Conservation (phyloP, 345 rosid species). For the Citrus maxima region DNA sequence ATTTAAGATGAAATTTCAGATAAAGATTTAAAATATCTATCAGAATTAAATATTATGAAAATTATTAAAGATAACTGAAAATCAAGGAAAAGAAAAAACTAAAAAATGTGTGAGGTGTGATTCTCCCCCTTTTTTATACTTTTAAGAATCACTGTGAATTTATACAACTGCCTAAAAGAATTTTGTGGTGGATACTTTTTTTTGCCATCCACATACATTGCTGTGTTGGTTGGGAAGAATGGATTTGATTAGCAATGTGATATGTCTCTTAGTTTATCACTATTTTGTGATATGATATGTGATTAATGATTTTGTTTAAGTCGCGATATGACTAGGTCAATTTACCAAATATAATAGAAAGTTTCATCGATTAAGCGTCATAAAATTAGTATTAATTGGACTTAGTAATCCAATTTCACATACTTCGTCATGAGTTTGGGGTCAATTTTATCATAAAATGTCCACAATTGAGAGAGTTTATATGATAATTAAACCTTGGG, state of each 20-base stretch:
- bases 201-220: too few relatives aligned
- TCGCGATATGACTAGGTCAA: neutral
- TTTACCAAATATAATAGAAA: neutral
- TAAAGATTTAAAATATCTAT: too few relatives aligned
- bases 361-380: neutral
- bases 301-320: neutral
- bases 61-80: too few relatives aligned
- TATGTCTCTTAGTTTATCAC: slow-evolving; percentile 1
- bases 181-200: neutral
- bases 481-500: neutral
- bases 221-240: neutral
- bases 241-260: slow-evolving; percentile 13
- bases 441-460: neutral
- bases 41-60: too few relatives aligned
- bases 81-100: too few relatives aligned
- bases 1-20: too few relatives aligned
- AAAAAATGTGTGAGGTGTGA: too few relatives aligned
- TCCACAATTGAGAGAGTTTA: neutral
- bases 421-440: neutral
- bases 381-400: neutral
- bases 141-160: too few relatives aligned
- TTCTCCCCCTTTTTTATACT: too few relatives aligned
- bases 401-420: neutral
- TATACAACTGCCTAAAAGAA: too few relatives aligned
- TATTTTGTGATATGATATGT: neutral